Percentiles rank a stretch among this genome's conserved stretches.
These are phyloP conservation scores for Amanita brunnescens DNA, from an alignment of 768 basidiomycete genomes.

Conservation along the genomic window DNA sequence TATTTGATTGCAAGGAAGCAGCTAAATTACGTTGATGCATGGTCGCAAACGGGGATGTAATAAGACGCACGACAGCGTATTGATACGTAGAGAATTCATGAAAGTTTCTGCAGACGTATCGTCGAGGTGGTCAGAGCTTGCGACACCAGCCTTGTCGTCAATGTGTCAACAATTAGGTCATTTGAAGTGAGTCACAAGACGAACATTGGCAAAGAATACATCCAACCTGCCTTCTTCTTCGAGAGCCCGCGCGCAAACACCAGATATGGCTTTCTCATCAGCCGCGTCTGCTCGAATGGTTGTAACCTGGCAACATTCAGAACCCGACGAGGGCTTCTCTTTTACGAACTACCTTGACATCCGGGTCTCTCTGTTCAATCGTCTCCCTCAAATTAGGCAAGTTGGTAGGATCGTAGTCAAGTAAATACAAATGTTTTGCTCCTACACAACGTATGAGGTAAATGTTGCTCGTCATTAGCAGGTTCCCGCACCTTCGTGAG, in stretches of 20 bases:
- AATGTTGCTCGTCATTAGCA: neutral
- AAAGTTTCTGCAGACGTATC: constrained; percentile 57
- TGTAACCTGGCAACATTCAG: constrained; percentile 49
- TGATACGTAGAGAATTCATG: constrained; percentile 72
- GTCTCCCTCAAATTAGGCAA: constrained; percentile 64
- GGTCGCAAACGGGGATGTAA: neutral
- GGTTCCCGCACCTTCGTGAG: constrained; percentile 57
- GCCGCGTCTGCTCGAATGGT: constrained; percentile 76
- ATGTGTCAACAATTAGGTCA: constrained; percentile 2
- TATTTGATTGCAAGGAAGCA: constrained; percentile 87
- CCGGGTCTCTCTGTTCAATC: constrained; percentile 59
- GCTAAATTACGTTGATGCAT: constrained; percentile 28
- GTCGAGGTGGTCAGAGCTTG: constrained; percentile 32
- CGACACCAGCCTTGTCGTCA: constrained; percentile 55
- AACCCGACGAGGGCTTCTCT: neutral
- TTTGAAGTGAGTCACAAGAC: constrained; percentile 13
- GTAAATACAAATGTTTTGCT: constrained; percentile 66
- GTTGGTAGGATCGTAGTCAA: constrained; percentile 60
- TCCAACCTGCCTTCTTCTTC: constrained; percentile 82
- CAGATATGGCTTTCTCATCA: constrained; percentile 59
- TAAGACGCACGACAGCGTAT: constrained; percentile 43
- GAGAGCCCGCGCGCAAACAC: constrained; percentile 62
- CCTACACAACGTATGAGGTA: constrained; percentile 32
- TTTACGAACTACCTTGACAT: constrained; percentile 55
- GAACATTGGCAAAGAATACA: constrained; percentile 91